phyloP scores from a whole-genome alignment of 2,329 filamentous ascomycete species.

The Claviceps spartinae region DNA sequence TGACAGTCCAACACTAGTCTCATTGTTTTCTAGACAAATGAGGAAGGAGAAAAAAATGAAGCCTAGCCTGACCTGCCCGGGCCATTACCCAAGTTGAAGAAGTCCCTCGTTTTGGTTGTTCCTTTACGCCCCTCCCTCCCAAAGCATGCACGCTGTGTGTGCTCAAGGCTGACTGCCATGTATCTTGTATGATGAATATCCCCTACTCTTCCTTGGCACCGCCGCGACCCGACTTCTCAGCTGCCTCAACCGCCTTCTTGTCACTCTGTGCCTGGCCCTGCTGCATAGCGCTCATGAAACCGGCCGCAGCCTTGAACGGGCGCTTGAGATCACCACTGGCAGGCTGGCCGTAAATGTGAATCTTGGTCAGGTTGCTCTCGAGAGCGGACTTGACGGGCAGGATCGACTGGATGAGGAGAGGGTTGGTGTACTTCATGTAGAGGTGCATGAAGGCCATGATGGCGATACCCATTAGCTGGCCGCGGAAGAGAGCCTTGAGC shows the following conservation, averaged over 20 bases:
- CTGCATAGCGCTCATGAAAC: constrained; percentile 70
- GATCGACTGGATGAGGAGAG: constrained; percentile 95
- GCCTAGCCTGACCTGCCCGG: not conserved
- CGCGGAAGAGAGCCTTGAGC: constrained; percentile 72
- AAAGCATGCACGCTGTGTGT: not conserved
- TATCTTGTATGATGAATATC: not conserved
- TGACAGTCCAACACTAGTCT: not conserved
- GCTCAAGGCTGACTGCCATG: not conserved
- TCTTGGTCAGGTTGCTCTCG: constrained; percentile 92
- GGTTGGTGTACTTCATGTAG: constrained; percentile 99
- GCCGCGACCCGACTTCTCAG: constrained; percentile 60
- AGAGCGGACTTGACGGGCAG: constrained; percentile 92
- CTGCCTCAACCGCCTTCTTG: constrained; percentile 72
- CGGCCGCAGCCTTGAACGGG: constrained; percentile 78
- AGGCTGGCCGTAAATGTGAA: constrained; percentile 78
- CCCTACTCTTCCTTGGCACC: constrained; percentile 59
- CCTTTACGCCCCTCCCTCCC: not conserved
- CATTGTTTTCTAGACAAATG: not conserved
- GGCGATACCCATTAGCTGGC: constrained; percentile 85
- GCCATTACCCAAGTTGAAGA: not conserved
- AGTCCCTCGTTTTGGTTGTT: not conserved
- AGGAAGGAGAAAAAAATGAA: not conserved
- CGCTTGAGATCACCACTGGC: constrained; percentile 85
- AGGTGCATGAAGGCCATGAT: constrained; percentile 99
- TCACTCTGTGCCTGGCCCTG: constrained; percentile 72